Base-by-base conservation (phyloP, 202 grass and related monocot genomes). In the Alloteropsis angusta region DNA sequence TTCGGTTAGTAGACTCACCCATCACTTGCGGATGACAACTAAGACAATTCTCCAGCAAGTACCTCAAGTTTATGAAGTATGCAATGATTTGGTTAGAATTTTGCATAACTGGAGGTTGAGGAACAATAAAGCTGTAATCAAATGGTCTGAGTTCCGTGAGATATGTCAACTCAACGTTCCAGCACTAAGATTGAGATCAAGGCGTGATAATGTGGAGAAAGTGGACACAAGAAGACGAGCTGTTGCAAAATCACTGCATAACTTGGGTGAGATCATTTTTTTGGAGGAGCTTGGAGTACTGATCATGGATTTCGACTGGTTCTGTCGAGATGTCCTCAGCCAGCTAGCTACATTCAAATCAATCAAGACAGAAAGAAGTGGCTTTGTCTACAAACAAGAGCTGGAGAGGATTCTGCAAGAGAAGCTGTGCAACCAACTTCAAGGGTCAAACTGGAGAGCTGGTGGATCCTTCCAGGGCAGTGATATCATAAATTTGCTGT, bases 91-190 rank as follows among this genome's bases (percentile, higher is more conserved):
- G 46, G 53, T 90, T 68, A 87, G 85, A 79, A 26, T 87, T 78
- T 67, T 98, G 75, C 61, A 86, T 83, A 83, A 89, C 14, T 98
- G 87, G 89, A 92, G 87, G 34, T 85, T 83, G 60, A 90, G 80
- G 66, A 94, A 98, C 58, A 66, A 64, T 26, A 95, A 89, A 82
- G 58, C 82, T 53, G 68, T 77, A 61, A 84, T 99, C 62, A 89
- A 25, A 87, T 99, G 92, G 96, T 87, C 76, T 39, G 92, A 95
- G 57, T 99, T 93, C 68, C 70, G 92, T 18, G 88, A 99, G 60
- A 70, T 99, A 79, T 99, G 96, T 60, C 92, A 95, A 72, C 73
- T 99, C 57, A 99, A 89, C 46, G 39, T 91, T 81, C 81, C 88
- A 66, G 34, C 12, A 2, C 64, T 99, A 80, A 91, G 85, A 84